Evolutionary conservation across 805 yeast genomes (phyloP), one percentile per base, ranked within the genome.

Genomic region (Wickerhamomyces tratensis): DNA sequence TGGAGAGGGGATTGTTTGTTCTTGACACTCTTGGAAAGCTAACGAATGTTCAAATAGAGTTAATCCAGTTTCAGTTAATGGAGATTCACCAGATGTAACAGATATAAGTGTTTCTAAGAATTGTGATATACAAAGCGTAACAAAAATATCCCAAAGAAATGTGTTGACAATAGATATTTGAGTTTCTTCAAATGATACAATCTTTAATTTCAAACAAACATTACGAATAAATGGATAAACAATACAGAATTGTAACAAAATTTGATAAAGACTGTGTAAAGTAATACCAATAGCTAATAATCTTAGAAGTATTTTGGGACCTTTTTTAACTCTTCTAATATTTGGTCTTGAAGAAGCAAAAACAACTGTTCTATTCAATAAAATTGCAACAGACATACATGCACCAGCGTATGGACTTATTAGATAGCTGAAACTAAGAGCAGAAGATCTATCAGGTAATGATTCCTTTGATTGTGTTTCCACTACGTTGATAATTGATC

Each of bases 41-140:
- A 82, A 57, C 5, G 91, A 81, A 51, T 78, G 82, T 57, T 85
- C 93, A 59, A 84, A 82, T 33, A 84, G 61, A 0, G 93, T 79
- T 48, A 83, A 64, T 0, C 86, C 86, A 13, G 80, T 72, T 43
- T 82, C 89, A 20, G 76, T 71, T 43, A 71, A 67, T 7, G 86
- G 83, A 26, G 63, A 59, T 37, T 65, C 65, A 9, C 84, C 85
- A 43, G 71, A 68, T 8, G 77, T 67, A 27, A 74, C 76, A 4
- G 82, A 67, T 9, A 77, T 65, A 51, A 82, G 78, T 1, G 86
- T 77, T 58, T 85, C 91, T 13, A 77, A 58, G 41, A 79, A 77
- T 53, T 79, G 79, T 51, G 78, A 76, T 25, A 72, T 56, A 55
- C 89, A 81, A 43, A 79, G 63, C 2, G 76, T 61, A 30, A 77